Evolutionary conservation across 2,329 filamentous ascomycete genomes (phyloP).

Genomic region (Scorias spongiosa): DNA sequence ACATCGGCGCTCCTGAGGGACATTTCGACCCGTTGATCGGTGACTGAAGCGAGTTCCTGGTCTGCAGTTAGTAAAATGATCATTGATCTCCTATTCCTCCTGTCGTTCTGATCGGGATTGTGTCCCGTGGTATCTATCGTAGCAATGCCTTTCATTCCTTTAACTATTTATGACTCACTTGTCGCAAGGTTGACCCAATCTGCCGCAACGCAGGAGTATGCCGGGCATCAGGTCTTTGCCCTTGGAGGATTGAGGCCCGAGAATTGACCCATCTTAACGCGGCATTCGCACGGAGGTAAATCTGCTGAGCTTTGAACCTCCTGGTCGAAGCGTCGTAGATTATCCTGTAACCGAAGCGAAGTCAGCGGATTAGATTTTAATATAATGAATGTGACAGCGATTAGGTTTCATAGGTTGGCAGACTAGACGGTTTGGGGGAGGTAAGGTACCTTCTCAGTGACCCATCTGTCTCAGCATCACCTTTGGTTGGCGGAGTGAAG

Average conservation of each 20-base stretch:
- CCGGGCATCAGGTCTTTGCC: slow-evolving; percentile 31
- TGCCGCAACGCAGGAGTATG: slow-evolving; percentile 35
- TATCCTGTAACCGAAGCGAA: slow-evolving; percentile 28
- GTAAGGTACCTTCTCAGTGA: too few species aligned
- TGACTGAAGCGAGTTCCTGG: slow-evolving; percentile 42
- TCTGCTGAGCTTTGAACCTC: slow-evolving; percentile 46
- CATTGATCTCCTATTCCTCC: background rate
- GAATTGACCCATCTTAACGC: slow-evolving; percentile 44
- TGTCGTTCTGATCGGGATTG: too few species aligned
- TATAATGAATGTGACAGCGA: too few species aligned
- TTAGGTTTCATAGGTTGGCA: too few species aligned
- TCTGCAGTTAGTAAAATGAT: background rate
- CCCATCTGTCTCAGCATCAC: slow-evolving; percentile 39
- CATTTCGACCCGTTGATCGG: slow-evolving; percentile 40
- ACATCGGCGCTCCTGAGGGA: slow-evolving; percentile 40
- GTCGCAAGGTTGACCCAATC: slow-evolving; percentile 32
- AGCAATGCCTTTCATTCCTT: too few species aligned
- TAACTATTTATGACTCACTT: slow-evolving; percentile 11
- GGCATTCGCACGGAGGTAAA: slow-evolving; percentile 43
- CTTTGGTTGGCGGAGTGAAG: slow-evolving; percentile 9
- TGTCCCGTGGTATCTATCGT: too few species aligned
- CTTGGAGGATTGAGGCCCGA: slow-evolving; percentile 35
- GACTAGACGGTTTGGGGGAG: too few species aligned
- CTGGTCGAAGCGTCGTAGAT: slow-evolving; percentile 45
- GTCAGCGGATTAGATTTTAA: too few species aligned